Conservation (phyloP, 2,329 filamentous ascomycete genomes). For the Arthrinium puccinioides region DNA sequence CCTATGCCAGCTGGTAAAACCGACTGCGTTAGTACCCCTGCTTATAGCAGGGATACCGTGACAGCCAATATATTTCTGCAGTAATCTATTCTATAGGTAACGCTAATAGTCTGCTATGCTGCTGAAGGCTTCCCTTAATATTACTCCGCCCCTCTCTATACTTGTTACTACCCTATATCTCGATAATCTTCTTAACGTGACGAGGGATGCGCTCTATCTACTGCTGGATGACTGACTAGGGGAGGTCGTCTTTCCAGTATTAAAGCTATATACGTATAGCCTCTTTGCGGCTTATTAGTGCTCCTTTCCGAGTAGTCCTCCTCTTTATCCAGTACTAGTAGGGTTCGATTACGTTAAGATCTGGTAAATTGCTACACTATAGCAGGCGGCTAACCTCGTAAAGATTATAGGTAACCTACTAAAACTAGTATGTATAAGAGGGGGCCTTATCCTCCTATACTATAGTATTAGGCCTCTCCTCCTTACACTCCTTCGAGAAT, state of each 20-base stretch:
- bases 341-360: not conserved
- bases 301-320: not conserved
- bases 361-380: not conserved
- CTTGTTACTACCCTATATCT: not conserved
- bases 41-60: too few relatives aligned
- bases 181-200: not conserved
- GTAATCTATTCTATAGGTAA: not conserved
- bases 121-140: not conserved
- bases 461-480: not conserved
- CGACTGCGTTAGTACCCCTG: too few relatives aligned
- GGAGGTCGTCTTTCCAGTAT: not conserved
- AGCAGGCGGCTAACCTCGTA: not conserved
- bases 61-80: not conserved
- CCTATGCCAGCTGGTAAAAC: too few relatives aligned
- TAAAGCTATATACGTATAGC: not conserved
- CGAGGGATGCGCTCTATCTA: not conserved
- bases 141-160: not conserved
- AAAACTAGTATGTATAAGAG: not conserved
- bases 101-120: too few relatives aligned
- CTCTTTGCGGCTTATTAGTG: not conserved
- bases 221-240: not conserved
- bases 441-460: not conserved
- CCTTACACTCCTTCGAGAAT: not conserved
- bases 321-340: not conserved
- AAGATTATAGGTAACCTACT: not conserved